Conservation (phyloP, 768 basidiomycete species). For the Mrakia gelida region DNA sequence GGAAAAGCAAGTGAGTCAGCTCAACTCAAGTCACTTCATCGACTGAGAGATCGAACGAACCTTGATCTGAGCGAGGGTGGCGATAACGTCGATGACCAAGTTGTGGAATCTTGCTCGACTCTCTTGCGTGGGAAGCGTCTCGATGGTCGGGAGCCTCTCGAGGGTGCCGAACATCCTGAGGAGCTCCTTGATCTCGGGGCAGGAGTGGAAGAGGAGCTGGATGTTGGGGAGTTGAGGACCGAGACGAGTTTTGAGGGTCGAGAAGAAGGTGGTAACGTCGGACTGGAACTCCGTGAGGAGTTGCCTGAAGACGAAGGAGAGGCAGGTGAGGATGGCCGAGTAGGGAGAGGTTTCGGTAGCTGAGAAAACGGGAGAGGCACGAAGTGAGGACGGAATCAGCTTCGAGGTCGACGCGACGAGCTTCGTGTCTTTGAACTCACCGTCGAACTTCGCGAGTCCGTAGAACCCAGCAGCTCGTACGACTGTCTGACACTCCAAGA, state of each 20-base stretch:
- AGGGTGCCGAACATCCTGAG: constrained; percentile 53
- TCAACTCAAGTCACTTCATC: too few species aligned
- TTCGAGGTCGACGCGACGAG: not conserved
- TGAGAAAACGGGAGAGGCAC: not conserved
- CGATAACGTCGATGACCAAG: constrained; percentile 65
- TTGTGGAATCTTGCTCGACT: constrained; percentile 66
- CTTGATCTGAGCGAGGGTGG: constrained; percentile 63
- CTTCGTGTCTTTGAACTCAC: not conserved
- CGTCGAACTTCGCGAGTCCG: constrained; percentile 19
- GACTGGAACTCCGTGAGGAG: constrained; percentile 64
- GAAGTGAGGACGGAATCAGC: not conserved
- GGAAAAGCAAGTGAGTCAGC: too few species aligned
- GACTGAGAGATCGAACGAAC: constrained; percentile 35
- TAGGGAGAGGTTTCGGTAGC: constrained; percentile 63
- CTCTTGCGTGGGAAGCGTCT: constrained; percentile 57
- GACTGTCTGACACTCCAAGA: constrained; percentile 16
- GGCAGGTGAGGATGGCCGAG: constrained; percentile 61
- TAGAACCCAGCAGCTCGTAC: constrained; percentile 18
- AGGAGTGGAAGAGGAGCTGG: constrained; percentile 51
- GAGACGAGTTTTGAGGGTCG: constrained; percentile 55
- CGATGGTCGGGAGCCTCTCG: constrained; percentile 40
- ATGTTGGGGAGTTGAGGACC: constrained; percentile 68
- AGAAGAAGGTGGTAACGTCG: constrained; percentile 64
- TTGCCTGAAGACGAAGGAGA: constrained; percentile 68
- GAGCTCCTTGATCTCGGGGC: constrained; percentile 60